A percentile compares a stretch with the other conserved stretches of the same genome.
Conservation (phyloP, 352 stramenopile genomes). For the Globisporangium uncinulatum region DNA sequence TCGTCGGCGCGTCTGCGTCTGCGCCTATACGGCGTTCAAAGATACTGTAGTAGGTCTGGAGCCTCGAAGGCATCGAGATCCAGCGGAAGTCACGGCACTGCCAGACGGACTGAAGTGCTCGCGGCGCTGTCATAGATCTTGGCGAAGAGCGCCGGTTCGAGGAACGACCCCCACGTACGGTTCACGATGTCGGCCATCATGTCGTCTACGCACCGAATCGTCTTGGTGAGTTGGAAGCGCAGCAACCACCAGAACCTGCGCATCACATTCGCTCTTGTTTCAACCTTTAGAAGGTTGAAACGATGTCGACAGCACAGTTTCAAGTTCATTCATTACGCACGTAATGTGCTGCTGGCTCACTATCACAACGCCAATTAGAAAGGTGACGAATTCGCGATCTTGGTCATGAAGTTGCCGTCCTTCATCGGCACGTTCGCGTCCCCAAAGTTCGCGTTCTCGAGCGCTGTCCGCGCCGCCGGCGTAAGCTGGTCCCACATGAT, state of each 20-base stretch:
- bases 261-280: no score
- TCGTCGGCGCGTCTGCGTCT: no score
- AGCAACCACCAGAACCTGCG: constrained; percentile 11
- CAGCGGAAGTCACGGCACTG: no score
- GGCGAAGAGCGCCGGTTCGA: constrained; percentile 28
- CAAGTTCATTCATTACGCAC: no score
- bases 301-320: no score
- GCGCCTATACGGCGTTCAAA: no score
- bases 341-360: no score
- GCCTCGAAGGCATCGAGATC: no score
- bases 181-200: constrained; percentile 37
- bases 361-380: no score
- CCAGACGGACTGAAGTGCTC: no score
- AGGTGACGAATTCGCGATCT: constrained; percentile 14
- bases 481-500: constrained; percentile 13
- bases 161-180: constrained; percentile 33
- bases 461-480: constrained; percentile 8
- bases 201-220: constrained; percentile 21
- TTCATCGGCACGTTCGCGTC: constrained; percentile 19
- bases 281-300: no score
- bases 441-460: constrained; percentile 17
- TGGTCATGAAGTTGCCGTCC: constrained; percentile 21
- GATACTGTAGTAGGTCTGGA: no score
- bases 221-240: constrained; percentile 48
- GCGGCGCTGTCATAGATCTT: constrained; percentile 32